These are phyloP conservation scores for Ambrosiella xylebori DNA, from an alignment of 2,329 filamentous ascomycete species.

Conservation along the genomic window DNA sequence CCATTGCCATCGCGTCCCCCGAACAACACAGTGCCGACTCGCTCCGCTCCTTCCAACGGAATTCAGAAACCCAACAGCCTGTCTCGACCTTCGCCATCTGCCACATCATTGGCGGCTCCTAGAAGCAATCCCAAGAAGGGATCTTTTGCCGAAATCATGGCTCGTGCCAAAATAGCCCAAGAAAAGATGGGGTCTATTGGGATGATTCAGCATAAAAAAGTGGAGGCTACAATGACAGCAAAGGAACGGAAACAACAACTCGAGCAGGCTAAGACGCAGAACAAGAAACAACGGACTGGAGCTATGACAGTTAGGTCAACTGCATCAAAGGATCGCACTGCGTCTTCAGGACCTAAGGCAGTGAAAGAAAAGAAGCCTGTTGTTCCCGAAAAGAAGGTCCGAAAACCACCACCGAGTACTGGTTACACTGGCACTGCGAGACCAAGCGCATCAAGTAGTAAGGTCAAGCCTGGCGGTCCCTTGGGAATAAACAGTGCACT, in stretches of 20 bases:
- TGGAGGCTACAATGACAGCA: constrained; percentile 42
- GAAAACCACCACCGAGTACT: constrained; percentile 46
- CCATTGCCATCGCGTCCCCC: constrained; percentile 16
- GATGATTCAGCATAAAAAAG: constrained; percentile 58
- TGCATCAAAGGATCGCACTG: neutral
- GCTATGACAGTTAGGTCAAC: neutral
- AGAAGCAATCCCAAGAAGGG: constrained; percentile 40
- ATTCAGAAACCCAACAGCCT: neutral
- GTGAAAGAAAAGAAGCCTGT: constrained; percentile 17
- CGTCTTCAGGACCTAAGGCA: neutral
- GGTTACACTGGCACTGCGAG: constrained; percentile 49
- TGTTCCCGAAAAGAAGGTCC: constrained; percentile 35
- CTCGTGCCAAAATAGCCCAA: constrained; percentile 51
- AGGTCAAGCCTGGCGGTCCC: constrained; percentile 14
- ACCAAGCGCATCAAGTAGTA: constrained; percentile 28
- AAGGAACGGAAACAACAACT: constrained; percentile 33
- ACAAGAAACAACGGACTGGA: neutral
- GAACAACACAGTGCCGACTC: constrained; percentile 14
- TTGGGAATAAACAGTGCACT: constrained; percentile 20
- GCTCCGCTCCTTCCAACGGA: constrained; percentile 6
- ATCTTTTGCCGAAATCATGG: constrained; percentile 58
- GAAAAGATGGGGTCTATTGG: constrained; percentile 43
- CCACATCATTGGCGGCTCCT: neutral
- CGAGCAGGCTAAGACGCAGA: constrained; percentile 8
- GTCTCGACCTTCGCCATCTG: neutral